phyloP scores from a whole-genome alignment of 164 flowering plant genomes.

The Sextonia rubra region DNA sequence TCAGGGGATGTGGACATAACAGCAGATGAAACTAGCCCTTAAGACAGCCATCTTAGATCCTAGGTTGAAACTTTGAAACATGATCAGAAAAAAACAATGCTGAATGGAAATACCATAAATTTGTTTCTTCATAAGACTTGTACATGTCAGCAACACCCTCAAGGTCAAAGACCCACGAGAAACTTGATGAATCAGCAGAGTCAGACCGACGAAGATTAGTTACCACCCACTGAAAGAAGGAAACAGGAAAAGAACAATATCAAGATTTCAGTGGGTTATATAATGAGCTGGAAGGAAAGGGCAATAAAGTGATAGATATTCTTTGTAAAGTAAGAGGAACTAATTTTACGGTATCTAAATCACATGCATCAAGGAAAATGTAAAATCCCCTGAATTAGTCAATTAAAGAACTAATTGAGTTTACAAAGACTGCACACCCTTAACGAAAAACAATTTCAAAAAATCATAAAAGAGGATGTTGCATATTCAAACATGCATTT shows the following conservation, averaged over 20 bases:
- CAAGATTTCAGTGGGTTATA: background rate
- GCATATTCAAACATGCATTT: background rate
- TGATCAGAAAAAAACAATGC: background rate
- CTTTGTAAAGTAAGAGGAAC: background rate
- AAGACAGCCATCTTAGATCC: background rate
- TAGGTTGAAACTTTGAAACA: background rate
- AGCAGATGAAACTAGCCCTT: background rate
- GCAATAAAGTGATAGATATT: background rate
- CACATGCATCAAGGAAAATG: background rate
- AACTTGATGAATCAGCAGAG: conserved; percentile 41
- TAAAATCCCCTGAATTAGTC: background rate
- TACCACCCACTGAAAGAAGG: conserved; percentile 79
- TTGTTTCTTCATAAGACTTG: conserved; percentile 86
- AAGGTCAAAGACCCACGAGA: conserved; percentile 87
- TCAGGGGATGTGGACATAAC: background rate
- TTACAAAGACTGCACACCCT: background rate
- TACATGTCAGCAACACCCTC: conserved; percentile 86
- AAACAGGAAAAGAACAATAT: conserved; percentile 2
- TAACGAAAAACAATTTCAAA: background rate
- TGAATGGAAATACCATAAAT: conserved; percentile 56
- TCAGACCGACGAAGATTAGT: conserved; percentile 71
- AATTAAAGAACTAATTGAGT: background rate
- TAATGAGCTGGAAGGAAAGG: background rate
- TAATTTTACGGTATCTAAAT: background rate
- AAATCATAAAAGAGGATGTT: background rate